Conservation (phyloP, 805 yeast species). For the Saccharomyces jurei region DNA sequence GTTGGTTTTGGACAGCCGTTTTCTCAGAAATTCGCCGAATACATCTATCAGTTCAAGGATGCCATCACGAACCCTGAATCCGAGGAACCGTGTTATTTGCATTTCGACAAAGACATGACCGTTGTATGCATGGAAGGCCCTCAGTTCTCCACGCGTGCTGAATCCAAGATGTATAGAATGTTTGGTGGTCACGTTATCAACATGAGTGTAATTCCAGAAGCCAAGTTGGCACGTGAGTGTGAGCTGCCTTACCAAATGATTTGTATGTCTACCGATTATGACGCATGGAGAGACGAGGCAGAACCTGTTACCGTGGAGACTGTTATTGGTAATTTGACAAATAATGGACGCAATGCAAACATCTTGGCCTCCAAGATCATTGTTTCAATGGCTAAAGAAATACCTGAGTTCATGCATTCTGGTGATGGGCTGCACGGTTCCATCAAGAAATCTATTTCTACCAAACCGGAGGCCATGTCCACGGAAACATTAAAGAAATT, state of each 20-base stretch:
- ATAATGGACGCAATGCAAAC: conserved; percentile 83
- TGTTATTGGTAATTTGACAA: conserved; percentile 81
- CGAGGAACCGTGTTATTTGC: conserved; percentile 58
- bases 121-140: conserved; percentile 99
- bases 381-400: conserved; percentile 53
- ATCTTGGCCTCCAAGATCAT: conserved; percentile 63
- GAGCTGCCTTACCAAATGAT: conserved; percentile 96
- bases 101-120: conserved; percentile 62
- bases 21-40: conserved; percentile 60
- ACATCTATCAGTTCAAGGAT: conserved; percentile 53
- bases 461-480: conserved; percentile 65
- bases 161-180: conserved; percentile 72
- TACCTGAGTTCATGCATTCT: conserved; percentile 45
- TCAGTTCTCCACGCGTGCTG: conserved; percentile 94
- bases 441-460: conserved; percentile 76
- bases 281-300: conserved; percentile 93
- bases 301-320: conserved; percentile 98
- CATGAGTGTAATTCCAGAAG: conserved; percentile 96
- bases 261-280: conserved; percentile 98
- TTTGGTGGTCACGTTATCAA: conserved; percentile 95
- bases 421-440: conserved; percentile 68
- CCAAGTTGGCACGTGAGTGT: conserved; percentile 94
- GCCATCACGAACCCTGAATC: conserved; percentile 47
- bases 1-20: conserved; percentile 97
- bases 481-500: conserved; percentile 67